Conservation (phyloP, 2,329 filamentous ascomycete species). For the Aureobasidium sp. region DNA sequence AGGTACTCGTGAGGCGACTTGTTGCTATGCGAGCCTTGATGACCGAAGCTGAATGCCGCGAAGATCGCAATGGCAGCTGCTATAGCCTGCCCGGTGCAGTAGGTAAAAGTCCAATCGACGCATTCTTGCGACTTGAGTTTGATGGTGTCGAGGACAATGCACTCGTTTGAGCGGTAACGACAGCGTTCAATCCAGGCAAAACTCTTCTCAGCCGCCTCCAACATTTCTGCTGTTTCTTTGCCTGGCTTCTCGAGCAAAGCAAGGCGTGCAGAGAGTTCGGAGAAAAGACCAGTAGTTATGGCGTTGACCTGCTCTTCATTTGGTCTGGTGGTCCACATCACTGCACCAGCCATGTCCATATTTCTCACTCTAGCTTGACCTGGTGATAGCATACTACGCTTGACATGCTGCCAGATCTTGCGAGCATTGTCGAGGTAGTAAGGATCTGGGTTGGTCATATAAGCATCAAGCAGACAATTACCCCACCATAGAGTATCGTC, state of each 20-base stretch:
- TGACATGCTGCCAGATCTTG: slow-evolving; percentile 19
- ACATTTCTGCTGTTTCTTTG: slow-evolving; percentile 14
- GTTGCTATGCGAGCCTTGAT: not conserved
- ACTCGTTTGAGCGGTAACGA: slow-evolving; percentile 20
- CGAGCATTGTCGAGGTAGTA: slow-evolving; percentile 21
- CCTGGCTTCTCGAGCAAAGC: slow-evolving; percentile 16
- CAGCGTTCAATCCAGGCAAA: slow-evolving; percentile 23
- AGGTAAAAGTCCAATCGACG: slow-evolving; percentile 24
- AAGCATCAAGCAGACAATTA: slow-evolving; percentile 20
- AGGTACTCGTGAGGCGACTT: slow-evolving; percentile 19
- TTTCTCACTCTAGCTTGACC: slow-evolving; percentile 18
- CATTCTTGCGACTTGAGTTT: slow-evolving; percentile 19
- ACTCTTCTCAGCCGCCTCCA: slow-evolving; percentile 20
- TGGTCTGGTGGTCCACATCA: slow-evolving; percentile 14
- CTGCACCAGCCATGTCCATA: slow-evolving; percentile 22
- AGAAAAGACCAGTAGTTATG: slow-evolving; percentile 18
- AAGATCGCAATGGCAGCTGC: slow-evolving; percentile 20
- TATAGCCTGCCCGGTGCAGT: slow-evolving; percentile 23
- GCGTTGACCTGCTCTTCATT: slow-evolving; percentile 15
- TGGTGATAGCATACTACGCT: slow-evolving; percentile 16
- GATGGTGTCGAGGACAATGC: slow-evolving; percentile 23
- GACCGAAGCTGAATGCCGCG: not conserved
- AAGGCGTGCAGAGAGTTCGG: slow-evolving; percentile 21
- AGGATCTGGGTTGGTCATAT: slow-evolving; percentile 18
- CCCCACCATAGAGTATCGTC: slow-evolving; percentile 25